Evolutionary conservation across 805 yeast genomes (phyloP).

Genomic region (Komagataella populi): DNA sequence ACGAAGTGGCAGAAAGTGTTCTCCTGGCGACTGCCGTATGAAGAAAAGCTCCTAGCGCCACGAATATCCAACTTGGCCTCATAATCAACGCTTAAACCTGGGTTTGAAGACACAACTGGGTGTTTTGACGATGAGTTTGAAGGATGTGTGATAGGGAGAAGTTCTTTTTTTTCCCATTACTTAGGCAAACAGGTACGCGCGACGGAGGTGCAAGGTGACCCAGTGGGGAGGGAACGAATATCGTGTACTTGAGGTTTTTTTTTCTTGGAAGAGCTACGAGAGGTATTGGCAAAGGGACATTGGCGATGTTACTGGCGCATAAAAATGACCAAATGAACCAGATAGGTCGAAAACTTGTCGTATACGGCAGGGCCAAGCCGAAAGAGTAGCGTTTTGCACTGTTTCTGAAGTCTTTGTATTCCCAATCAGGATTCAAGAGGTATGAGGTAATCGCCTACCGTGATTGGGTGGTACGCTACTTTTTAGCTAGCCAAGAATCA

Average conservation of each 20-base stretch:
- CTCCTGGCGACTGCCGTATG: conserved; percentile 11
- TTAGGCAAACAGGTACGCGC: not conserved
- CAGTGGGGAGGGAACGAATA: not conserved
- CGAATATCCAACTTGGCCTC: not conserved
- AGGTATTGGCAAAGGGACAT: not conserved
- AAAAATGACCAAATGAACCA: not conserved
- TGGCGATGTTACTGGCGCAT: not conserved
- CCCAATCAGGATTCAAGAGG: not conserved
- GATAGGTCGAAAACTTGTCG: not conserved
- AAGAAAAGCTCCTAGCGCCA: not conserved
- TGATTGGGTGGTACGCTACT: not conserved
- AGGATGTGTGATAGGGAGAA: not conserved
- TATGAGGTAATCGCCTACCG: not conserved
- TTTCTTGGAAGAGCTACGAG: not conserved
- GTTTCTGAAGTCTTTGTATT: not conserved
- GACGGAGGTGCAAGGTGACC: not conserved
- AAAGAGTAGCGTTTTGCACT: not conserved
- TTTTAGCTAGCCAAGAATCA: not conserved
- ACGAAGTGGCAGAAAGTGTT: conserved; percentile 48
- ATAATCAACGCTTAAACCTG: not conserved
- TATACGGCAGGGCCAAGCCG: not conserved
- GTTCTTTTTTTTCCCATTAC: not conserved
- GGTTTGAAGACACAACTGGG: not conserved
- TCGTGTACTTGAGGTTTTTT: not conserved
- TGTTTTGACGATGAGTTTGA: not conserved